A percentile compares a stretch with the other conserved stretches of the same genome.
Conservation (phyloP, 2,329 filamentous ascomycete species). For the Sphaerostilbella broomeana region DNA sequence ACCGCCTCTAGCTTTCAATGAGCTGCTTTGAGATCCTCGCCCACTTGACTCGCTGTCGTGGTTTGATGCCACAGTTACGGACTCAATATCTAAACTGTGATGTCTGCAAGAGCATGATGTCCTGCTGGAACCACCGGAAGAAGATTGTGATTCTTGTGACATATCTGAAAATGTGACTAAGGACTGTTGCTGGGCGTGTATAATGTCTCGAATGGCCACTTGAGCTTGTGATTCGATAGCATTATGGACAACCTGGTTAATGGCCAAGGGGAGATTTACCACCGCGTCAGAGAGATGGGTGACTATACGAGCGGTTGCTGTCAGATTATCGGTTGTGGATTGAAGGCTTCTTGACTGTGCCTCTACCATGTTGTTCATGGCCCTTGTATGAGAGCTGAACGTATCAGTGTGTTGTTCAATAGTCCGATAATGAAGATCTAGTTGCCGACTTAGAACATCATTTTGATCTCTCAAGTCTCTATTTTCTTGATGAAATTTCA, state of each 20-base stretch:
- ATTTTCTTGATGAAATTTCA: conserved; percentile 15
- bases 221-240: conserved; percentile 20
- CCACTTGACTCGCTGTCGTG: neutral
- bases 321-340: conserved; percentile 18
- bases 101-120: conserved; percentile 1
- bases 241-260: conserved; percentile 21
- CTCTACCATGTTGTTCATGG: conserved; percentile 18
- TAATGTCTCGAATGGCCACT: conserved; percentile 16
- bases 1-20: neutral
- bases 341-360: conserved; percentile 15
- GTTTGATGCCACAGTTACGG: conserved; percentile 4
- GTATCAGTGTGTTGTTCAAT: conserved; percentile 17
- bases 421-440: conserved; percentile 20
- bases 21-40: neutral
- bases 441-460: conserved; percentile 20
- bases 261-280: conserved; percentile 20
- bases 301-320: conserved; percentile 15
- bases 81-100: conserved; percentile 3
- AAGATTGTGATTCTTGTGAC: neutral
- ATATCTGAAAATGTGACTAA: conserved; percentile 8
- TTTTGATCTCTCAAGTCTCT: conserved; percentile 21
- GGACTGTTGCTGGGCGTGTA: conserved; percentile 19
- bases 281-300: conserved; percentile 21
- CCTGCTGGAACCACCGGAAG: neutral
- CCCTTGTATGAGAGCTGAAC: conserved; percentile 14